These are phyloP conservation scores for Boletus reticuloceps DNA, from an alignment of 768 basidiomycete genomes.

Conservation along the genomic window DNA sequence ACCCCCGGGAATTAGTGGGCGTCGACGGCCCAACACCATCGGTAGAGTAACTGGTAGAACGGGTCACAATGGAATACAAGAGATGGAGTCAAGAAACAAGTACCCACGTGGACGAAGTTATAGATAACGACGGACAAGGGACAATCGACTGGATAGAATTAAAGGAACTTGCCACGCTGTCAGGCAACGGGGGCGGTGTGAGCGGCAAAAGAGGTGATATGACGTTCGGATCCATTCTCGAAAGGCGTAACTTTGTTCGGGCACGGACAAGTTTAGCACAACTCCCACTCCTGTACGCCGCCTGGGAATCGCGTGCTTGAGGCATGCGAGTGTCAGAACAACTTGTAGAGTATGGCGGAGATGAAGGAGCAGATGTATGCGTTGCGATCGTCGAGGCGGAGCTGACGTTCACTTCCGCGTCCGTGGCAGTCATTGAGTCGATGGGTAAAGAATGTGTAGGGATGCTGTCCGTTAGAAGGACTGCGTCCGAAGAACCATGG, in stretches of 20 bases:
- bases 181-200: slow-evolving; percentile 7
- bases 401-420: not conserved
- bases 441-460: not conserved
- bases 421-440: slow-evolving; percentile 3
- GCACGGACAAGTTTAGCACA: slow-evolving; percentile 17
- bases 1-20: slow-evolving; percentile 17
- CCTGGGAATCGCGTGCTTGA: slow-evolving; percentile 12
- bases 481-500: not conserved
- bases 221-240: slow-evolving; percentile 10
- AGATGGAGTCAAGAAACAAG: slow-evolving; percentile 8
- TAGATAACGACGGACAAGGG: slow-evolving; percentile 2
- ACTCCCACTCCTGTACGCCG: slow-evolving; percentile 2
- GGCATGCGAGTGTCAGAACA: slow-evolving; percentile 2
- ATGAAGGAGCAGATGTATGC: slow-evolving; percentile 11
- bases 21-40: slow-evolving; percentile 19
- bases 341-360: slow-evolving; percentile 6
- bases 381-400: slow-evolving; percentile 2
- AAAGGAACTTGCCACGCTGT: slow-evolving; percentile 7
- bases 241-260: slow-evolving; percentile 16
- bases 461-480: not conserved
- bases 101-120: slow-evolving; percentile 21
- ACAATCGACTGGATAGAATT: not conserved
- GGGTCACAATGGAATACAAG: slow-evolving; percentile 16
- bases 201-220: slow-evolving; percentile 1
- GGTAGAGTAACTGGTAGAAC: slow-evolving; percentile 11